Evolutionary conservation across 345 rosid genomes (phyloP).

Genomic region (Gossypium longicalyx): DNA sequence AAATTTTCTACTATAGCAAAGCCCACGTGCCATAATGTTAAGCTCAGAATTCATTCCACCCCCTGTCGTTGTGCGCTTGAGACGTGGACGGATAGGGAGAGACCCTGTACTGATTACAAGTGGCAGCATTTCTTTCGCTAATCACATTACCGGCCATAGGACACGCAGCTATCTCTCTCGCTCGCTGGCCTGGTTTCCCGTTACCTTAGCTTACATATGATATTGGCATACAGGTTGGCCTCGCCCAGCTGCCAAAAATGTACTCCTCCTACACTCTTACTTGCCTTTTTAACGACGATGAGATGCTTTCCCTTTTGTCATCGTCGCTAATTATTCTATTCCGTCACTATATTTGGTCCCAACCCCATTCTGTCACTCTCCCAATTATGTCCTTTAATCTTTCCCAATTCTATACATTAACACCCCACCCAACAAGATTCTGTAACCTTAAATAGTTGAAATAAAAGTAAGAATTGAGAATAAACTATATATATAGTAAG

Average conservation of each 20-base stretch:
- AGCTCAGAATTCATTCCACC: background rate
- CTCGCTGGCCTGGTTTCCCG: no score
- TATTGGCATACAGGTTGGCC: background rate
- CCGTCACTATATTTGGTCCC: background rate
- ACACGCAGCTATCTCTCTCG: no score
- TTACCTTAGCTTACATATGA: no score
- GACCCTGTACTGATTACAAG: background rate
- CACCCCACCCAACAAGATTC: no score
- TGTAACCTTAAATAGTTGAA: background rate
- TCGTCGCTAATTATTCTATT: background rate
- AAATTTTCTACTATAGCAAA: background rate
- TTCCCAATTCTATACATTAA: background rate
- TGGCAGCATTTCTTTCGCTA: no score
- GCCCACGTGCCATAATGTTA: background rate
- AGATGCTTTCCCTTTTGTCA: background rate
- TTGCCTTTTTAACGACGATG: background rate
- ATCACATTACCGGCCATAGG: no score
- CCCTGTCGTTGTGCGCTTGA: background rate
- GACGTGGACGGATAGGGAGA: constrained; percentile 1
- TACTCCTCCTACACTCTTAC: background rate
- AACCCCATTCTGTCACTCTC: background rate
- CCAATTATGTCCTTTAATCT: background rate
- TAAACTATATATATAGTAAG: no score
- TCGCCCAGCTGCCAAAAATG: background rate
- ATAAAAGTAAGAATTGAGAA: background rate